Evolutionary conservation across 768 basidiomycete species (phyloP), one percentile per base, ranked within the genome.

Genomic region (Lactarius hengduanensis): DNA sequence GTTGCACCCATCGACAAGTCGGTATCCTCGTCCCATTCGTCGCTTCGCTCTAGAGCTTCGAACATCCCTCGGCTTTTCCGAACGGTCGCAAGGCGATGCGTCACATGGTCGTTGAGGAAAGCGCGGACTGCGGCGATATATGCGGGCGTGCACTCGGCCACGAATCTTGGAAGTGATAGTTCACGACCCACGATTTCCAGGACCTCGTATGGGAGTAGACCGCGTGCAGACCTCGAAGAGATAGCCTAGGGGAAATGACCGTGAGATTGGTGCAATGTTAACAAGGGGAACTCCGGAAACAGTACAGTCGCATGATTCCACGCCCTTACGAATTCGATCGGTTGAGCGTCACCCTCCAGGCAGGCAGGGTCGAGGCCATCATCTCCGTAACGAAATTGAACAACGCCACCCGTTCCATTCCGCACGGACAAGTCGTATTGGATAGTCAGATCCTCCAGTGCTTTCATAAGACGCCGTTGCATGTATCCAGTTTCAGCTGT

Each of bases 401-500:
- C 96, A 18, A 99, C 86, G 56, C 94, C 96, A 4, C 97, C 97
- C 0, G 85, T 86, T 2, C 95, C 96, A 76, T 96, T 98, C 36
- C 97, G 86, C 28, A 99, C 96, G 10, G 94, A 94, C 28, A 94
- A 78, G 77, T 99, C 97, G 75, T 99, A 99, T 64, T 96, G 94
- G 0, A 92, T 94, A 3, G 93, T 94, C 43, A 99, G 80, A 79
- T 99, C 97, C 74, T 99, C 97, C 70, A 99, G 78, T 2, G 96
- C 96, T 76, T 99, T 99, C 97, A 99, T 98, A 68, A 99, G 77
- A 64, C 97, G 92, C 59, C 97, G 87, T 74, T 96, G 94, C 96
- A 99, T 99, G 79, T 99, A 99, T 50, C 97, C 97, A 1, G 97
- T 99, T 77, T 99, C 97, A 16, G 97, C 97, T 0, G 97, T 99